A percentile compares a stretch with the other conserved stretches of the same genome.
Evolutionary conservation across 2,329 filamentous ascomycete genomes (phyloP).

Genomic region (Venturia aucupariae): DNA sequence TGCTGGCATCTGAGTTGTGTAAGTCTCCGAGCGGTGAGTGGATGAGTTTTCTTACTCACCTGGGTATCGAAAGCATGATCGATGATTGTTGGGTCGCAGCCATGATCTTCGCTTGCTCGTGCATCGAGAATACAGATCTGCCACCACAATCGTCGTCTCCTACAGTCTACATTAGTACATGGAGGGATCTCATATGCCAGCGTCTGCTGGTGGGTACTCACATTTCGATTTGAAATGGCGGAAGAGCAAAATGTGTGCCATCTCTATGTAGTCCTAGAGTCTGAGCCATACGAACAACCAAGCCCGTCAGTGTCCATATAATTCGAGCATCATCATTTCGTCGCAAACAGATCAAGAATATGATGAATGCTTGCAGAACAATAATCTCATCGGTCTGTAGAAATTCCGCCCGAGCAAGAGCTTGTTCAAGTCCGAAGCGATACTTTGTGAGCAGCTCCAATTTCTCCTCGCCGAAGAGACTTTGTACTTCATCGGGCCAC

Average conservation of each 20-base stretch:
- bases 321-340: slow-evolving; percentile 41
- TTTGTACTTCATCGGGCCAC: slow-evolving; percentile 37
- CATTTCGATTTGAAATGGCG: slow-evolving; percentile 53
- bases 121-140: slow-evolving; percentile 50
- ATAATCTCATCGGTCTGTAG: slow-evolving; percentile 53
- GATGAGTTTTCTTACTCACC: background rate
- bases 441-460: slow-evolving; percentile 43
- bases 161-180: background rate
- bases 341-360: slow-evolving; percentile 51
- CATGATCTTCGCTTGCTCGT: slow-evolving; percentile 53
- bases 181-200: no score
- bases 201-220: background rate
- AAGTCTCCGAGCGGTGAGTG: background rate
- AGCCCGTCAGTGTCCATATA: slow-evolving; percentile 51
- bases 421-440: slow-evolving; percentile 55
- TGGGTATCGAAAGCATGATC: slow-evolving; percentile 48
- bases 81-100: slow-evolving; percentile 50
- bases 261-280: slow-evolving; percentile 53
- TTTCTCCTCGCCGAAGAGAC: slow-evolving; percentile 44
- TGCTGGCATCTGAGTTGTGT: slow-evolving; percentile 39
- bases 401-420: slow-evolving; percentile 53
- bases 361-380: slow-evolving; percentile 52
- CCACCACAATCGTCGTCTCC: slow-evolving; percentile 50
- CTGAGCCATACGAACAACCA: slow-evolving; percentile 50
- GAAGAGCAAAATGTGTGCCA: slow-evolving; percentile 44